Base-by-base conservation (phyloP, 2,329 filamentous ascomycete species). In the Cercospora beticola region DNA sequence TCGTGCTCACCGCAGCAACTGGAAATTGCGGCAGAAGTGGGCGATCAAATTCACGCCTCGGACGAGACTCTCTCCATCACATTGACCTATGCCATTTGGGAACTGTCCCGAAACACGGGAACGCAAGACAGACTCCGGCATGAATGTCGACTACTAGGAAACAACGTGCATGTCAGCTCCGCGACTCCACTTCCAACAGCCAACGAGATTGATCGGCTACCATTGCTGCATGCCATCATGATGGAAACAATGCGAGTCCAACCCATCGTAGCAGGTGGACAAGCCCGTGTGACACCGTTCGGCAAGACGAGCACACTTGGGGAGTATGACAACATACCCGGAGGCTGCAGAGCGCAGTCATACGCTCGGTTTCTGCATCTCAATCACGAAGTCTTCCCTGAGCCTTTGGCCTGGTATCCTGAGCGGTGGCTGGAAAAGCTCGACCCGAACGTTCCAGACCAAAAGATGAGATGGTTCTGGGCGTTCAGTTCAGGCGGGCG, bases 11-110 rank as follows among this genome's bases (percentile, higher is more conserved):
- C 64, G 7, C 56, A 60, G 23, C 54, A 60, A 31, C 36, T 65
- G 18, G 64, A 65, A 36, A 65, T 65, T n/a, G 64, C 64, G 7
- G 64, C 64, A 26, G 64, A 65, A 33, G 64, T 65, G n/a, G 54
- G 64, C 5, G 64, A 65, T 46, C 64, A 65, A 21, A 65, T 65
- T 23, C 64, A 65, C 28, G 64, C 64, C 7, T 65, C 56, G 3
- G 64, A 65, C 16, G 64, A 65, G 23, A 65, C 64, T 14, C 30
- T 65, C 30, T 59, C 64, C 21, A 65, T 65, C 26, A 65, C 64
- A 7, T 61, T 65, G 26, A 46, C 64, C 12, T 65, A 65, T 33
- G 54, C 64, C 28, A 59, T 65, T 18, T 65, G 64, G 64, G 64
- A 65, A 36, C 64, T 65, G 7, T 65, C 64, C 5, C 64, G 64